These are phyloP conservation scores for Glycine latifolia DNA, from an alignment of 306 rosid genomes.

Conservation along the genomic window DNA sequence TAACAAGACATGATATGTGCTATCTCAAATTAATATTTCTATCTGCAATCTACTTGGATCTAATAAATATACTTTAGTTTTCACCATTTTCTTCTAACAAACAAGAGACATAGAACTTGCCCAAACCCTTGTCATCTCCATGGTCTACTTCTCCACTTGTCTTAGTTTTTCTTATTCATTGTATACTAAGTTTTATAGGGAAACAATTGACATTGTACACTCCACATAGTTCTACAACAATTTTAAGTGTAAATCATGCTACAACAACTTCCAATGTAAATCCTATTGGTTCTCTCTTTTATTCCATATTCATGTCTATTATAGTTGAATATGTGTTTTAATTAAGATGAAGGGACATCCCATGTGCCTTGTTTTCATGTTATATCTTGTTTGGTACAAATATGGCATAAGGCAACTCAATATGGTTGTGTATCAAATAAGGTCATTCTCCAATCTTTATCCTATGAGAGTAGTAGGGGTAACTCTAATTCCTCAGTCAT, in stretches of 20 bases:
- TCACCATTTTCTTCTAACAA: not conserved
- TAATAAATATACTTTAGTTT: not conserved
- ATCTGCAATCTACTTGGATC: not conserved
- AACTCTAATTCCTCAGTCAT: slow-evolving; percentile 23
- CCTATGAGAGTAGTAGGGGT: slow-evolving; percentile 27
- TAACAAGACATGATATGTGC: slow-evolving; percentile 27
- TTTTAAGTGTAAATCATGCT: no score
- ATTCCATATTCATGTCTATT: slow-evolving; percentile 27
- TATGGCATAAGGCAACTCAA: not conserved
- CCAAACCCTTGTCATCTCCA: slow-evolving; percentile 1
- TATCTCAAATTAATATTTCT: slow-evolving; percentile 13
- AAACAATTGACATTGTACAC: not conserved
- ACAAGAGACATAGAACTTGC: not conserved
- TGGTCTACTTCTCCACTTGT: slow-evolving; percentile 37
- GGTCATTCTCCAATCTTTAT: not conserved
- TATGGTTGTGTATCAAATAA: not conserved
- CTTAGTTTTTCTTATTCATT: not conserved
- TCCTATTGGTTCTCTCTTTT: slow-evolving; percentile 17
- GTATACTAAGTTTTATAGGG: not conserved
- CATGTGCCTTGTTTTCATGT: slow-evolving; percentile 1
- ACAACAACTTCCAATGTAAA: not conserved
- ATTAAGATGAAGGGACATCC: slow-evolving; percentile 11
- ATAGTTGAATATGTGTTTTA: slow-evolving; percentile 11
- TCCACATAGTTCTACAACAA: no score
- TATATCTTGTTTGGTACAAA: not conserved